Percentiles rank a stretch among this genome's conserved stretches.
Evolutionary conservation across 2,329 filamentous ascomycete genomes (phyloP).

Genomic region (Nothomitra cinnamomea): DNA sequence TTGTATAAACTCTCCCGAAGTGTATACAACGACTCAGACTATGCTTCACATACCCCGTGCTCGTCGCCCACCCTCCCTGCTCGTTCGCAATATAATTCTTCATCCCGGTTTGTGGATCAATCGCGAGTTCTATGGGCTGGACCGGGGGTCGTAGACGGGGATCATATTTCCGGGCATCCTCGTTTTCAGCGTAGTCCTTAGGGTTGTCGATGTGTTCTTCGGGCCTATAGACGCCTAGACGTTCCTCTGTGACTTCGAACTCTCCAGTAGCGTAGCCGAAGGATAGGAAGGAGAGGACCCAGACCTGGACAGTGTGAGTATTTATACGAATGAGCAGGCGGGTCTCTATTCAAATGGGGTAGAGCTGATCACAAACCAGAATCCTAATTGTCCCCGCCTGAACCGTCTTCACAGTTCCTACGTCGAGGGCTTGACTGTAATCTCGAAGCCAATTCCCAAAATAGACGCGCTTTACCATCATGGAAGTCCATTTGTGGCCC

Average conservation of each 20-base stretch:
- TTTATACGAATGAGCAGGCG: neutral
- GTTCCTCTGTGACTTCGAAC: conserved; percentile 68
- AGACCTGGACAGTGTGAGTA: conserved; percentile 31
- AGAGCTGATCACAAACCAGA: conserved; percentile 31
- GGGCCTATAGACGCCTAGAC: conserved; percentile 63
- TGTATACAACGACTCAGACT: conserved; percentile 60
- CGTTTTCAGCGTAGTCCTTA: conserved; percentile 69
- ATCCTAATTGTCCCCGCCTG: conserved; percentile 65
- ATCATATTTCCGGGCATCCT: conserved; percentile 73
- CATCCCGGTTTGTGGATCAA: conserved; percentile 74
- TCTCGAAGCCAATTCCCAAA: conserved; percentile 80
- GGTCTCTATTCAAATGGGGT: no score
- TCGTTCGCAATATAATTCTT: conserved; percentile 99
- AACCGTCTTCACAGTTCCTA: conserved; percentile 62
- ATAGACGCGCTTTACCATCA: conserved; percentile 62
- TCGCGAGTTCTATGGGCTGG: conserved; percentile 48
- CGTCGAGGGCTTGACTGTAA: conserved; percentile 71
- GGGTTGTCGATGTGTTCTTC: conserved; percentile 57
- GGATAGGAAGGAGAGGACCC: conserved; percentile 65
- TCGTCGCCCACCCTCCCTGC: conserved; percentile 72
- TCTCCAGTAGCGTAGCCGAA: conserved; percentile 77
- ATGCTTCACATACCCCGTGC: conserved; percentile 64
- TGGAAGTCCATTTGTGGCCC: conserved; percentile 71
- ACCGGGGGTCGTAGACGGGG: conserved; percentile 67
- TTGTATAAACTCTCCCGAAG: conserved; percentile 58